These are phyloP conservation scores for Penicillium sp. DNA, from an alignment of 2,329 filamentous ascomycete genomes.

Conservation along the genomic window DNA sequence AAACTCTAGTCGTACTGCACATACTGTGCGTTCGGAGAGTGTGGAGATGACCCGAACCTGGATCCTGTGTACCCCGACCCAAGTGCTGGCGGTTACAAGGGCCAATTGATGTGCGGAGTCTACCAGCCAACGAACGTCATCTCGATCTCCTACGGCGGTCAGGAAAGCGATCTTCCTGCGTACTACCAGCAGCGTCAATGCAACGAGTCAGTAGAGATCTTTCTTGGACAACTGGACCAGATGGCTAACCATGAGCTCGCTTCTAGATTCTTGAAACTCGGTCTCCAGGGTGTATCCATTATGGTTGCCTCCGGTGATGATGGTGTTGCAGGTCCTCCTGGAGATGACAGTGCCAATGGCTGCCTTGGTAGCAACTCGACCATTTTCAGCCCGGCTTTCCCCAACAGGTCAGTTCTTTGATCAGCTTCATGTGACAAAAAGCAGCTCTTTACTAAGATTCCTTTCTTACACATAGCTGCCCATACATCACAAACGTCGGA, in stretches of 20 bases:
- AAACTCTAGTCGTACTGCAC: conserved; percentile 46
- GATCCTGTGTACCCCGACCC: conserved; percentile 49
- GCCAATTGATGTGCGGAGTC: conserved; percentile 33
- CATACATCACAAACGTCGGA: conserved; percentile 50
- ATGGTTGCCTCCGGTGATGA: conserved; percentile 28
- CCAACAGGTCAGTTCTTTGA: not conserved
- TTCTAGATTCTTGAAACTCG: conserved; percentile 29
- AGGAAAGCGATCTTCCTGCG: conserved; percentile 51
- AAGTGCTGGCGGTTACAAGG: conserved; percentile 42
- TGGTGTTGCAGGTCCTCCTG: conserved; percentile 14
- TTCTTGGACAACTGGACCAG: not conserved
- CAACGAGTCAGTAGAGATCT: conserved; percentile 24
- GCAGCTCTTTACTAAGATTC: not conserved
- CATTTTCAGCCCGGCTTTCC: not conserved
- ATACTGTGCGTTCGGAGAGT: conserved; percentile 46
- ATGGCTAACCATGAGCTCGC: not conserved
- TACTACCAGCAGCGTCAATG: conserved; percentile 51
- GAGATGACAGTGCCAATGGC: not conserved
- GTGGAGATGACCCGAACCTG: conserved; percentile 42
- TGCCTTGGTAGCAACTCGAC: not conserved
- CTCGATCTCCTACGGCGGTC: conserved; percentile 54
- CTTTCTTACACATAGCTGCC: conserved; percentile 31
- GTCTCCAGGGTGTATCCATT: conserved; percentile 29
- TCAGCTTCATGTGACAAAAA: not conserved
- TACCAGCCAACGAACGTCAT: conserved; percentile 51